Evolutionary conservation across 2,329 filamentous ascomycete genomes (phyloP).

Genomic region (Penicillium sp.): DNA sequence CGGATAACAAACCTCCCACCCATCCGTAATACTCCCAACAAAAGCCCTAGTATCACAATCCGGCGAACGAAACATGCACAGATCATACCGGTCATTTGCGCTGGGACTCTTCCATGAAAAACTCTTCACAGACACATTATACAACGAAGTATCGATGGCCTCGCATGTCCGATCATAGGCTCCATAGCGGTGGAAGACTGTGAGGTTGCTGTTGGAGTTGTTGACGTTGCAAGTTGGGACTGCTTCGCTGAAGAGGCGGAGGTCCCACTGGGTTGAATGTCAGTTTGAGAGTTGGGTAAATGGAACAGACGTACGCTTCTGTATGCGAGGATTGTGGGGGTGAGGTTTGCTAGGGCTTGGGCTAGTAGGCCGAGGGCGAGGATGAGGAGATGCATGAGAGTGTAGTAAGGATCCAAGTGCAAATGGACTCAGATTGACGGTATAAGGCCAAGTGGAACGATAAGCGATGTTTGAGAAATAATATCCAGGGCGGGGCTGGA

Average conservation of each 20-base stretch:
- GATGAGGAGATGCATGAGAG: slow-evolving; percentile 3
- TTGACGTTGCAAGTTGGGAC: slow-evolving; percentile 25
- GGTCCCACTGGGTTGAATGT: slow-evolving; percentile 23
- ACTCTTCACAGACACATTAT: slow-evolving; percentile 19
- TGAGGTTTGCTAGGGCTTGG: slow-evolving; percentile 3
- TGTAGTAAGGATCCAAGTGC: background rate
- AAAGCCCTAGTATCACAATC: slow-evolving; percentile 10
- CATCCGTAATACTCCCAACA: slow-evolving; percentile 16
- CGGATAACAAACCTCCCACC: slow-evolving; percentile 26
- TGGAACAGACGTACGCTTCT: slow-evolving; percentile 16
- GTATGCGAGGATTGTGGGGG: slow-evolving; percentile 11
- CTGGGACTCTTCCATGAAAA: slow-evolving; percentile 27
- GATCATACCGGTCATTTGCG: slow-evolving; percentile 10
- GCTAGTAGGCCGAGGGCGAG: slow-evolving; percentile 1
- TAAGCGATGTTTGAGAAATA: too few species aligned
- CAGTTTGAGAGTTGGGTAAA: background rate
- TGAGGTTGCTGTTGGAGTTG: slow-evolving; percentile 15
- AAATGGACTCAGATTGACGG: background rate
- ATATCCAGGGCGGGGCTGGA: too few species aligned
- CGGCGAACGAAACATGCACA: slow-evolving; percentile 22
- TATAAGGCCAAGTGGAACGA: background rate
- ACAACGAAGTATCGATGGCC: slow-evolving; percentile 1
- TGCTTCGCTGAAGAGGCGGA: slow-evolving; percentile 30
- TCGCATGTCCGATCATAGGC: slow-evolving; percentile 7
- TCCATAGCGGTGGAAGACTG: slow-evolving; percentile 21